phyloP scores from a whole-genome alignment of 768 basidiomycete genomes.

The Pisolithus marmoratus region DNA sequence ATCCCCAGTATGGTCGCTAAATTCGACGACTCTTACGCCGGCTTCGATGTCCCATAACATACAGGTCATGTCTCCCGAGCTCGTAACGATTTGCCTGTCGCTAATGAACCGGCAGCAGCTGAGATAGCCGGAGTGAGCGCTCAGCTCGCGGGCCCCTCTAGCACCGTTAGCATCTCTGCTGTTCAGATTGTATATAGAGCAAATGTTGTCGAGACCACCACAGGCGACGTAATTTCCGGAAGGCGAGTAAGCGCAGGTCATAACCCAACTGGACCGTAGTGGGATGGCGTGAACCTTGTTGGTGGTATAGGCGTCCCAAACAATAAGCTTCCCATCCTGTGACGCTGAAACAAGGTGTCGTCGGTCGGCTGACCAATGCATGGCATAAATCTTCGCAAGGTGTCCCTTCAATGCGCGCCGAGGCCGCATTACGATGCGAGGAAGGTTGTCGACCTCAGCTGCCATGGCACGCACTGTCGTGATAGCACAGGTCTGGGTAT shows the following conservation, averaged over 20 bases:
- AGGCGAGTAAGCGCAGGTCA: constrained; percentile 99
- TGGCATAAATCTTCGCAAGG: constrained; percentile 98
- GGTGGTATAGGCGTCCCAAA: constrained; percentile 99
- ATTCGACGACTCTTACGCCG: constrained; percentile 95
- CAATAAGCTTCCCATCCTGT: constrained; percentile 98
- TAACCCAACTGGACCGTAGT: constrained; percentile 97
- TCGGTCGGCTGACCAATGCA: constrained; percentile 98
- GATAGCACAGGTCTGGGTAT: constrained; percentile 12
- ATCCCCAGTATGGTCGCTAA: constrained; percentile 98
- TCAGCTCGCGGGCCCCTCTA: constrained; percentile 90
- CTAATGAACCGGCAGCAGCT: constrained; percentile 98
- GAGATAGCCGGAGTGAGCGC: constrained; percentile 97
- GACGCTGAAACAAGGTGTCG: constrained; percentile 99
- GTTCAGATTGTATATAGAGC: constrained; percentile 94
- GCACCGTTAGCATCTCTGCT: constrained; percentile 67
- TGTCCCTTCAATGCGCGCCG: constrained; percentile 94
- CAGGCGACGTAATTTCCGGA: constrained; percentile 97
- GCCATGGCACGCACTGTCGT: constrained; percentile 93
- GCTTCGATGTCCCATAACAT: constrained; percentile 99
- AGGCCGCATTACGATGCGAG: constrained; percentile 95
- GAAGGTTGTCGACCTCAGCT: constrained; percentile 90
- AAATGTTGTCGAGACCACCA: constrained; percentile 98
- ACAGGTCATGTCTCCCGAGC: constrained; percentile 98
- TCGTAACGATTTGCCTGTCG: constrained; percentile 97
- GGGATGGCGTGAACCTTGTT: constrained; percentile 99